Percentiles rank a stretch among this genome's conserved stretches.
These are phyloP conservation scores for Penicillium brevicompactum DNA, from an alignment of 2,329 filamentous ascomycete species.

Conservation along the genomic window DNA sequence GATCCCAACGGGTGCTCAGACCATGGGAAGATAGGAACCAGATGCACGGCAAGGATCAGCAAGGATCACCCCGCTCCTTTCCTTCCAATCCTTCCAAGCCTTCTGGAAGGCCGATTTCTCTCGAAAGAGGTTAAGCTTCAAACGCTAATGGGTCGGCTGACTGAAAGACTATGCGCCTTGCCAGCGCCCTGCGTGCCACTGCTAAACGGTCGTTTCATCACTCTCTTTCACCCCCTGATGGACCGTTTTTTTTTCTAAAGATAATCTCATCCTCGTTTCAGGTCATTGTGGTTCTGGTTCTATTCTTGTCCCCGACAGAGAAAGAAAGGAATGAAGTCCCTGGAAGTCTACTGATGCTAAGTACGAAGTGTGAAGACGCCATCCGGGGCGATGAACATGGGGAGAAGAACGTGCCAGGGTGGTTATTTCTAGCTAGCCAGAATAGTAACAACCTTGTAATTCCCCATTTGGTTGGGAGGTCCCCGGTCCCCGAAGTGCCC, in stretches of 20 bases:
- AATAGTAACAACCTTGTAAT: neutral
- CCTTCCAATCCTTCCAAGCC: neutral
- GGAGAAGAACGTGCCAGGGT: too few species aligned
- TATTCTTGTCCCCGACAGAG: conserved; percentile 2
- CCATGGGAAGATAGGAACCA: conserved; percentile 6
- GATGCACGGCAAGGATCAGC: conserved; percentile 8
- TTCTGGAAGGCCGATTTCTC: conserved; percentile 4
- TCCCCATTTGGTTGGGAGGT: neutral
- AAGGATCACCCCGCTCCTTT: conserved; percentile 10
- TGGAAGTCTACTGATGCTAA: too few species aligned
- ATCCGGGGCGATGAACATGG: too few species aligned
- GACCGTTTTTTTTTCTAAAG: conserved; percentile 10
- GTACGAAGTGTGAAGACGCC: too few species aligned
- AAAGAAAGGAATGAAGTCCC: neutral
- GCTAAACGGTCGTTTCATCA: conserved; percentile 9
- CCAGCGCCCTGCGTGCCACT: neutral
- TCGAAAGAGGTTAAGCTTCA: conserved; percentile 3
- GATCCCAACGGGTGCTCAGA: conserved; percentile 5
- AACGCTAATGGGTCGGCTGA: conserved; percentile 7
- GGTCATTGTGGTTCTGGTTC: conserved; percentile 4
- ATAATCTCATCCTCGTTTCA: conserved; percentile 13
- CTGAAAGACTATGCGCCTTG: neutral
- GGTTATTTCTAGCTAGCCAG: too few species aligned
- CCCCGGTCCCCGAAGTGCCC: neutral
- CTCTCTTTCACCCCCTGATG: conserved; percentile 7